Evolutionary conservation across 805 yeast genomes (phyloP).

Genomic region (Candida adriatica): DNA sequence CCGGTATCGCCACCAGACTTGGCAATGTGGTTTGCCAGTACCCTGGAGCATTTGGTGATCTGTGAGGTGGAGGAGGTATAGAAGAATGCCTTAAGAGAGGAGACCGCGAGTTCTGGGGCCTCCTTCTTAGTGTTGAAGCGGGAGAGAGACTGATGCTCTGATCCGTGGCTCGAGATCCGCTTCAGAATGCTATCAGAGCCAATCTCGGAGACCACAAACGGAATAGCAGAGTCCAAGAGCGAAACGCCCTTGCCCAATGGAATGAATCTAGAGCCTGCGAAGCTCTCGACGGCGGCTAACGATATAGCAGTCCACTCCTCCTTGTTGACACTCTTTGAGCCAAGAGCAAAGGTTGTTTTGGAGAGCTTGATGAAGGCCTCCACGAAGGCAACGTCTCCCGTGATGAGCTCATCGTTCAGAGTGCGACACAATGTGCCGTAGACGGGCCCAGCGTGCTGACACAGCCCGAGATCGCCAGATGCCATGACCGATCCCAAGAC

Average conservation of each 20-base stretch:
- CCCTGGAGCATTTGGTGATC: conserved; percentile 47
- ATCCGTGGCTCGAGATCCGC: conserved; percentile 14
- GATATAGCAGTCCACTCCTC: conserved; percentile 33
- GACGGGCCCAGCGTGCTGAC: conserved; percentile 44
- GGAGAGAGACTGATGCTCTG: conserved; percentile 21
- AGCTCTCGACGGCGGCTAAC: conserved; percentile 35
- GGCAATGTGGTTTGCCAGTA: conserved; percentile 41
- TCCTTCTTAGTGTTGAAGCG: conserved; percentile 18
- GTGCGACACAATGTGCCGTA: conserved; percentile 41
- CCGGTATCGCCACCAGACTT: conserved; percentile 30
- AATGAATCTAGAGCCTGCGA: conserved; percentile 26
- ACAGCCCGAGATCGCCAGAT: conserved; percentile 54
- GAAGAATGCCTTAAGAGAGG: conserved; percentile 52
- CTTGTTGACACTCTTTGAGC: conserved; percentile 25
- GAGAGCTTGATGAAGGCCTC: conserved; percentile 35
- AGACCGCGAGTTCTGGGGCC: conserved; percentile 27
- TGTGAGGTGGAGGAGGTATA: conserved; percentile 57
- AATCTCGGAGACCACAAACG: conserved; percentile 16
- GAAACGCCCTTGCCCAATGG: conserved; percentile 10
- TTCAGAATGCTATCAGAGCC: conserved; percentile 13
- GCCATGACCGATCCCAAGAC: conserved; percentile 47
- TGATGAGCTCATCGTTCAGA: conserved; percentile 55
- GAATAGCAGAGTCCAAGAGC: conserved; percentile 15
- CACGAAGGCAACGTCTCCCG: conserved; percentile 58
- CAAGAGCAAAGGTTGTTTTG: conserved; percentile 20